Evolutionary conservation across 352 stramenopile species (phyloP), one percentile per base, ranked within the genome.

Genomic region (Phytophthora niederhauseri): DNA sequence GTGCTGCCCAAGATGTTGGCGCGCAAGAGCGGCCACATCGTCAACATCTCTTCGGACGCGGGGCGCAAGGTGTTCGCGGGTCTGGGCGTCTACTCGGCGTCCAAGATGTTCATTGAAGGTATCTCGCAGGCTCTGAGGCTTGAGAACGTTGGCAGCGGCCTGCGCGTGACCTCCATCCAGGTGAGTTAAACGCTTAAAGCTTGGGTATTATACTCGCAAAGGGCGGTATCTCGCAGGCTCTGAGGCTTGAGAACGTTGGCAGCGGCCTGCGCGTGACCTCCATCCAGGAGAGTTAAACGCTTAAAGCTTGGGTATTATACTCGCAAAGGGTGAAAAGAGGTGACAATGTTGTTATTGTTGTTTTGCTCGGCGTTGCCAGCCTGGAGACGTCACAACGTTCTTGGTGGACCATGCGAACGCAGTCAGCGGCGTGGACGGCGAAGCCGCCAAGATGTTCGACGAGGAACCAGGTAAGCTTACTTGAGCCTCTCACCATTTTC

Each of bases 41-140:
- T 94, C 57, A 92, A 92, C 72, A 93, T 93, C 64, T 91, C 85
- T 8, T 94, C 85, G 6, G 87, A 94, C 24, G 87, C 87, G 9
- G 87, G 85, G 0, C 82, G 85, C 49, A 88, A 89, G 17, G 77
- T 89, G 8, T 97, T 97, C 64, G 61, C 77, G 15, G 87, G 77
- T 20, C 55, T 97, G 9, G 90, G 86, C 20, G 80, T 96, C 38
- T 96, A 97, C 72, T 96, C 84, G 53, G 90, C 83, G 38, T 95
- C 87, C 36, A 97, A 98, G 69, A 90, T 90, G 66, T 97, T 98
- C 60, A 80, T 97, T 9, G 91, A 98, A 77, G 88, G 81, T 30
- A 68, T 98, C 1, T 92, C 78, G 11, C 82, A 97, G 78, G 72
- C 79, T 2, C 73, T 97, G 55, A 81, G 90, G 28, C 73, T 93